Evolutionary conservation across 768 basidiomycete genomes (phyloP), one percentile per base, ranked within the genome.

Genomic region (Pisolithus microcarpus): DNA sequence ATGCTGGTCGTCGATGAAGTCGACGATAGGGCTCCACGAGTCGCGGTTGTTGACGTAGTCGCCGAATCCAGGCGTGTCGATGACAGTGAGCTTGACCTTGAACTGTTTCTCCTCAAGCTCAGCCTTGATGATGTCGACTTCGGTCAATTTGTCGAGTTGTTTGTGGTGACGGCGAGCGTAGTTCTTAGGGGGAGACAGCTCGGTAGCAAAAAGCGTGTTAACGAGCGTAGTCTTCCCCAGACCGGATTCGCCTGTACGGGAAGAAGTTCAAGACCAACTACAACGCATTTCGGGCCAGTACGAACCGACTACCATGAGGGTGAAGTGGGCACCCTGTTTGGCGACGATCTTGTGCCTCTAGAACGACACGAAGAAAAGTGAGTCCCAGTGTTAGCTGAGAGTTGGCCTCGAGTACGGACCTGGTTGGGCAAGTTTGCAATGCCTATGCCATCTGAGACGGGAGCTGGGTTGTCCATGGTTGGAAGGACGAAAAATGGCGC

Each of bases 11-110:
- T 92, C 90, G 58, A 96, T 93, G 70, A 98, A 98, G 70, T 99
- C 95, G 66, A 99, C 85, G 59, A 99, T 98, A 49, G 96, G 96
- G 26, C 82, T 79, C 96, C 96, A 99, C 18, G 91, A 94, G 70
- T 98, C 96, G 51, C 91, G 83, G 81, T 99, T 99, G 89, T 99
- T 99, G 74, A 99, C 95, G 64, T 97, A 98, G 86, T 99, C 96
- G 36, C 96, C 96, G 56, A 98, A 99, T 26, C 96, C 96, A 49
- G 96, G 96, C 10, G 95, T 97, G 71, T 99, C 96, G 58, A 99
- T 95, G 66, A 98, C 96, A 16, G 89, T 94, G 57, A 99, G 83
- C 78, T 97, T 98, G 77, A 97, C 94, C 71, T 93, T 95, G 84
- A 98, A 98, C 66, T 91, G 88, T 68, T 94, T 91, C 72, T 98